A percentile compares a stretch with the other conserved stretches of the same genome.
phyloP scores from a whole-genome alignment of 768 basidiomycete species.

The Trametes maxima region DNA sequence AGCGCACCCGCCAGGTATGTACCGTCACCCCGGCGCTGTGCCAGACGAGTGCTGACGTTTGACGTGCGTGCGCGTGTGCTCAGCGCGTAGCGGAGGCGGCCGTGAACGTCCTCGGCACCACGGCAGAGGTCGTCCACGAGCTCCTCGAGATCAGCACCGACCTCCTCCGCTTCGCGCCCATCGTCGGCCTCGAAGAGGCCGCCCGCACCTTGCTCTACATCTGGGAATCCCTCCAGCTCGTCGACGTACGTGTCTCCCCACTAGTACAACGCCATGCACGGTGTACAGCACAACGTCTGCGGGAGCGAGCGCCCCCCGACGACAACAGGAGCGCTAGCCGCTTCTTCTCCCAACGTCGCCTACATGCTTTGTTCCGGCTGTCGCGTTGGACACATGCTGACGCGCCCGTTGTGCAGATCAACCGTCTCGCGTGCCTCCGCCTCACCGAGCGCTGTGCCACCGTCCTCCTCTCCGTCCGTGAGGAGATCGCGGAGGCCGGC shows the following conservation, averaged over 20 bases:
- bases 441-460: slow-evolving; percentile 75
- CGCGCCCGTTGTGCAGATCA: slow-evolving; percentile 48
- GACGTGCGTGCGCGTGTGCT: no score
- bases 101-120: slow-evolving; percentile 43
- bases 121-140: slow-evolving; percentile 47
- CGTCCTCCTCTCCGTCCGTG: slow-evolving; percentile 61
- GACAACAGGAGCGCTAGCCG: no score
- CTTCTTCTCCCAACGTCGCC: no score
- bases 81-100: slow-evolving; percentile 31
- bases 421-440: slow-evolving; percentile 66
- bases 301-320: no score
- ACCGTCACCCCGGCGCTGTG: not conserved
- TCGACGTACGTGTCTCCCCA: slow-evolving; percentile 52
- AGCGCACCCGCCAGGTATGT: slow-evolving; percentile 32
- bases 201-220: slow-evolving; percentile 56
- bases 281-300: no score
- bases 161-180: slow-evolving; percentile 52
- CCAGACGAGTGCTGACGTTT: not conserved
- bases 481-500: slow-evolving; percentile 64
- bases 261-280: no score
- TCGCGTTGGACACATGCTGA: not conserved
- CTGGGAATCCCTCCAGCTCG: slow-evolving; percentile 63
- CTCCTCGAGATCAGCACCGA: slow-evolving; percentile 45
- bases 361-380: no score
- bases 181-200: slow-evolving; percentile 56